Evolutionary conservation across 768 basidiomycete genomes (phyloP).

Genomic region (Termitomyces sp.): DNA sequence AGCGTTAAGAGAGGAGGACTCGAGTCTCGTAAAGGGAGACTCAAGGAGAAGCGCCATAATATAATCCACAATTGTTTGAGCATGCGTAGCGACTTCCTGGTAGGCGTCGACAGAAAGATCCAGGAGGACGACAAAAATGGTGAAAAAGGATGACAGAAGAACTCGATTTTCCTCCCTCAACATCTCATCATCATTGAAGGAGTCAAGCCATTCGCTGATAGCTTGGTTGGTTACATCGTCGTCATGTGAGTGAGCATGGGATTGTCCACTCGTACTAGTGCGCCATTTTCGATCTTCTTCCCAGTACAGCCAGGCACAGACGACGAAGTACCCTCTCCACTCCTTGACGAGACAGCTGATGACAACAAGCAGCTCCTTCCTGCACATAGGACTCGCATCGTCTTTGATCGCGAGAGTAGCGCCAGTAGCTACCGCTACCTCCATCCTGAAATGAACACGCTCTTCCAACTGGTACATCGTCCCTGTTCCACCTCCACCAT

Average conservation of each 20-base stretch:
- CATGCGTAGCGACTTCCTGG: conserved; percentile 86
- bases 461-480: conserved; percentile 74
- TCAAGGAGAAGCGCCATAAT: conserved; percentile 86
- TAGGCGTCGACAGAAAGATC: conserved; percentile 93
- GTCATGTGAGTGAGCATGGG: conserved; percentile 34
- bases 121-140: conserved; percentile 81
- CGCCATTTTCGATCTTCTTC: conserved; percentile 80
- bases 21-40: conserved; percentile 77
- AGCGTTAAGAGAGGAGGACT: conserved; percentile 55
- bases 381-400: conserved; percentile 94
- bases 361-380: conserved; percentile 89
- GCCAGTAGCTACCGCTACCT: conserved; percentile 87
- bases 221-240: conserved; percentile 74
- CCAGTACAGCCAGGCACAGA: conserved; percentile 96
- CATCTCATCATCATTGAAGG: conserved; percentile 59
- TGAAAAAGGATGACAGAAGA: conserved; percentile 88
- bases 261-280: conserved; percentile 28
- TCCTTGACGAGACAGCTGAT: conserved; percentile 93
- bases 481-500: conserved; percentile 83
- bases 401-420: conserved; percentile 85
- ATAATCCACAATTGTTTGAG: conserved; percentile 89
- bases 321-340: conserved; percentile 93
- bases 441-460: conserved; percentile 79
- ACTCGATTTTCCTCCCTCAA: conserved; percentile 75
- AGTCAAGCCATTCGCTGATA: conserved; percentile 73